Evolutionary conservation across 2,329 filamentous ascomycete species (phyloP).

Genomic region (Endoconidiophora laricicola): DNA sequence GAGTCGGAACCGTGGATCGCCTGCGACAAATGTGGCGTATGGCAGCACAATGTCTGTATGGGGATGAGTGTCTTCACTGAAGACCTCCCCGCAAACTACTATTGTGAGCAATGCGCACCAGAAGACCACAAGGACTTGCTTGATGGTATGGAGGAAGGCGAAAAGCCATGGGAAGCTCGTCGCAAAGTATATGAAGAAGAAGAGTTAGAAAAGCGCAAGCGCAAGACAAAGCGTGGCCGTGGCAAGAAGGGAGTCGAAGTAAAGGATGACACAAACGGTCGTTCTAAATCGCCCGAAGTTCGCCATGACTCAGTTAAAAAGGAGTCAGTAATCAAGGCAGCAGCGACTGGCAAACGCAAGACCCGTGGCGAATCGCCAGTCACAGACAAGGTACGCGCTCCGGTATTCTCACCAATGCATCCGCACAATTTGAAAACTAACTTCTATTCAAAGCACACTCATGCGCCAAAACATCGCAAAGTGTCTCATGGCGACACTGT

Average conservation of each 20-base stretch:
- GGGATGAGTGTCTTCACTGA: conserved; percentile 65
- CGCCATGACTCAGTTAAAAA: conserved; percentile 30
- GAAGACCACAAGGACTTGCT: conserved; percentile 69
- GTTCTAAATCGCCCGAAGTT: conserved; percentile 13
- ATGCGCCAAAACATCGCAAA: conserved; percentile 34
- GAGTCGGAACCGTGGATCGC: conserved; percentile 86
- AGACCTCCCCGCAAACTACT: conserved; percentile 69
- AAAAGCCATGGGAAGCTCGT: conserved; percentile 70
- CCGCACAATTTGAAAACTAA: not conserved
- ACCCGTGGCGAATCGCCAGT: conserved; percentile 39
- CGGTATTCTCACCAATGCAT: not conserved
- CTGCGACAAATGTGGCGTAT: conserved; percentile 80
- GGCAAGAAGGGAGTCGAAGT: conserved; percentile 49
- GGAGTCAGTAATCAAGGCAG: conserved; percentile 24
- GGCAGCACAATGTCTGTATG: conserved; percentile 97
- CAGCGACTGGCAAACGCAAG: conserved; percentile 37
- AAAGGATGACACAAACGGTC: conserved; percentile 25
- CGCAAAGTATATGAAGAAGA: conserved; percentile 47
- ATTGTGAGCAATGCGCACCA: conserved; percentile 78
- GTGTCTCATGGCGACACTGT: conserved; percentile 31
- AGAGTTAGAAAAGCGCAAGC: conserved; percentile 38
- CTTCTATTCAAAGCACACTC: conserved; percentile 21
- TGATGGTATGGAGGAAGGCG: conserved; percentile 59
- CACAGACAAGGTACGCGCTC: conserved; percentile 30
- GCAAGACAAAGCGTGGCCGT: conserved; percentile 43